These are phyloP conservation scores for Aureobasidium namibiae DNA, from an alignment of 2,329 filamentous ascomycete genomes.

Conservation along the genomic window DNA sequence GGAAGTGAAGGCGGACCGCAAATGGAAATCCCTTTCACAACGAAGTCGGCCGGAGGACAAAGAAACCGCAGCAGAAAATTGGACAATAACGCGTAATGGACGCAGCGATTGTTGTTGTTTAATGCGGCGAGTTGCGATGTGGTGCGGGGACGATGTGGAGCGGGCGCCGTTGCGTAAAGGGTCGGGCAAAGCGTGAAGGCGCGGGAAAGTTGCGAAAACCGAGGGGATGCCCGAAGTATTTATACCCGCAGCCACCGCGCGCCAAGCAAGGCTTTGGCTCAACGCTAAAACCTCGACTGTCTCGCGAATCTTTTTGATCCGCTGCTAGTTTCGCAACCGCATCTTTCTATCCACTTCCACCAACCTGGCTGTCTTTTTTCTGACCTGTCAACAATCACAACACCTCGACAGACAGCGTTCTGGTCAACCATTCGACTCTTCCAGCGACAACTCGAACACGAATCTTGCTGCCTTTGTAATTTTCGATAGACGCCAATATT, in stretches of 20 bases:
- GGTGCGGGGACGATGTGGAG: constrained; percentile 5
- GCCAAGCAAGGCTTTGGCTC: neutral
- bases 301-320: constrained; percentile 10
- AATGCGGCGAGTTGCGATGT: constrained; percentile 10
- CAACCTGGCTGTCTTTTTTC: constrained; percentile 5
- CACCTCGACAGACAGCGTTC: neutral
- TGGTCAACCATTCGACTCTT: no score
- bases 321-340: neutral
- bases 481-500: neutral
- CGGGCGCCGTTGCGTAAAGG: constrained; percentile 11
- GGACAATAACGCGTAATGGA: constrained; percentile 7
- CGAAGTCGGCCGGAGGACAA: constrained; percentile 2
- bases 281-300: constrained; percentile 9
- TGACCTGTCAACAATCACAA: neutral
- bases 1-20: neutral
- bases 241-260: neutral
- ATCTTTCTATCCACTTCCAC: constrained; percentile 7
- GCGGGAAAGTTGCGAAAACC: constrained; percentile 5
- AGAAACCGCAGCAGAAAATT: constrained; percentile 8
- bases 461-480: neutral
- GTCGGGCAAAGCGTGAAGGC: constrained; percentile 6
- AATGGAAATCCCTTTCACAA: neutral
- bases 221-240: neutral
- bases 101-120: constrained; percentile 3
- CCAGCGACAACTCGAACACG: no score